Percentiles rank a stretch among this genome's conserved stretches.
phyloP scores from a whole-genome alignment of 2,329 filamentous ascomycete species.

The Clonostachys byssicola region DNA sequence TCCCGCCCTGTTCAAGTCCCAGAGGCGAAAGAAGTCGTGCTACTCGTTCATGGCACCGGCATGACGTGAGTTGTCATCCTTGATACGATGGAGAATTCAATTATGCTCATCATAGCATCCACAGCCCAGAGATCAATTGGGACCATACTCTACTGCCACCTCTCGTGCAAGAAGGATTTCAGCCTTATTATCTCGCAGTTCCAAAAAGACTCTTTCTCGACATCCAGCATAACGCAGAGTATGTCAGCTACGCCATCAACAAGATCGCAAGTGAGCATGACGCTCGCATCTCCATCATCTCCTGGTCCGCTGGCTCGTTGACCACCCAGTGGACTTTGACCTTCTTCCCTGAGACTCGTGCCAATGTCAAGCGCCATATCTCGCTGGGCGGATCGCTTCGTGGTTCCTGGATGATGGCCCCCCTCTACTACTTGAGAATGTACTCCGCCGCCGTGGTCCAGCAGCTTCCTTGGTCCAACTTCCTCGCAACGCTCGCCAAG shows the following conservation, averaged over 20 bases:
- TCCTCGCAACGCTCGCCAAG: neutral
- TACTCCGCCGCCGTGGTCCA: constrained; percentile 1
- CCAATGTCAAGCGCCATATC: constrained; percentile 2
- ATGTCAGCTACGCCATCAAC: constrained; percentile 1
- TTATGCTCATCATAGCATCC: too few species aligned
- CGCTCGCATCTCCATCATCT: constrained; percentile 1
- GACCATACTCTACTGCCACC: constrained; percentile 1
- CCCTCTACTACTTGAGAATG: constrained; percentile 1
- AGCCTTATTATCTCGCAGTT: constrained; percentile 2
- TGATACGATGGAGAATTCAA: too few species aligned
- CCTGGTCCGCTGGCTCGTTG: constrained; percentile 2
- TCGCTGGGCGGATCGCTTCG: neutral
- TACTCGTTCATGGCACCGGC: constrained; percentile 1
- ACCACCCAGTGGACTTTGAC: constrained; percentile 2
- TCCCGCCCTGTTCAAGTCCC: neutral
- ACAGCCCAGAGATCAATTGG: constrained; percentile 2
- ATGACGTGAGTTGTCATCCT: neutral
- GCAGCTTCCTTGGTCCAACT: constrained; percentile 3
- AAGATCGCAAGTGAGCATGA: neutral
- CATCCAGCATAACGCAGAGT: constrained; percentile 1
- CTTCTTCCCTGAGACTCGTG: constrained; percentile 3
- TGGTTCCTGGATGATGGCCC: constrained; percentile 1
- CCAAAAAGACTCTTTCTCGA: constrained; percentile 1
- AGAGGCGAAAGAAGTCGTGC: neutral
- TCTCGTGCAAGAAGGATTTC: neutral